These are phyloP conservation scores for Aspergillus clavatus DNA, from an alignment of 2,329 filamentous ascomycete genomes.

Conservation along the genomic window DNA sequence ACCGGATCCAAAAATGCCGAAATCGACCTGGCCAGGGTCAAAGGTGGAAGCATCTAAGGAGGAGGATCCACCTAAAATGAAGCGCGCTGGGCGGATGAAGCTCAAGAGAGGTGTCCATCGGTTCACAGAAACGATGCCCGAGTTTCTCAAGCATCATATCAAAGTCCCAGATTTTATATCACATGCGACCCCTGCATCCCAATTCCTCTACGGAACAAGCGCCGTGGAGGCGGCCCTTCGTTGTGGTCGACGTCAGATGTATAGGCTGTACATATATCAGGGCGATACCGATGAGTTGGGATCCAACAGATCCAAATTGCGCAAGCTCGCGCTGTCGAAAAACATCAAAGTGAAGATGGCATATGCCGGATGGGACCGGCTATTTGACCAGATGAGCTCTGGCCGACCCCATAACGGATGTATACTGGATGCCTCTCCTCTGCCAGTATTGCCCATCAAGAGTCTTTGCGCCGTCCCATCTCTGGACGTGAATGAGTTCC, in stretches of 20 bases:
- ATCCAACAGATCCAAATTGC: slow-evolving; percentile 37
- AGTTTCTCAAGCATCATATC: slow-evolving; percentile 31
- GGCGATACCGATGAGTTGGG: slow-evolving; percentile 50
- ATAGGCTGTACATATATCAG: slow-evolving; percentile 75
- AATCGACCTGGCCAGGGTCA: slow-evolving; percentile 1
- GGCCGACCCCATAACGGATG: slow-evolving; percentile 86
- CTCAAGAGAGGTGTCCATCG: slow-evolving; percentile 10
- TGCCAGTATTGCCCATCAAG: slow-evolving; percentile 66
- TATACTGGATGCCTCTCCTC: slow-evolving; percentile 77
- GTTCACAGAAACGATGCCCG: slow-evolving; percentile 23
- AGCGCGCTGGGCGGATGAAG: neutral
- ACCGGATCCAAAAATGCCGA: neutral
- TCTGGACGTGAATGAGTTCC: slow-evolving; percentile 49
- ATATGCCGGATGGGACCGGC: slow-evolving; percentile 56
- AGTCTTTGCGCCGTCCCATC: slow-evolving; percentile 51
- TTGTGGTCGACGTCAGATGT: slow-evolving; percentile 65
- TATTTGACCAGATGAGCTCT: slow-evolving; percentile 78
- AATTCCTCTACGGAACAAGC: slow-evolving; percentile 83
- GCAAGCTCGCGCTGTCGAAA: slow-evolving; percentile 36
- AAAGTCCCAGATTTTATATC: slow-evolving; percentile 48
- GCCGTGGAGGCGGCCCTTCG: slow-evolving; percentile 75
- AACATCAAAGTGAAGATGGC: slow-evolving; percentile 57
- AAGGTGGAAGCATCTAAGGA: slow-evolving; percentile 1
- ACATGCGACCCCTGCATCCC: slow-evolving; percentile 79
- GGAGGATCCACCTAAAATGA: neutral